Conservation (phyloP, 1,284 basidiomycete genomes). For the Boletellus dicymbophilus region DNA sequence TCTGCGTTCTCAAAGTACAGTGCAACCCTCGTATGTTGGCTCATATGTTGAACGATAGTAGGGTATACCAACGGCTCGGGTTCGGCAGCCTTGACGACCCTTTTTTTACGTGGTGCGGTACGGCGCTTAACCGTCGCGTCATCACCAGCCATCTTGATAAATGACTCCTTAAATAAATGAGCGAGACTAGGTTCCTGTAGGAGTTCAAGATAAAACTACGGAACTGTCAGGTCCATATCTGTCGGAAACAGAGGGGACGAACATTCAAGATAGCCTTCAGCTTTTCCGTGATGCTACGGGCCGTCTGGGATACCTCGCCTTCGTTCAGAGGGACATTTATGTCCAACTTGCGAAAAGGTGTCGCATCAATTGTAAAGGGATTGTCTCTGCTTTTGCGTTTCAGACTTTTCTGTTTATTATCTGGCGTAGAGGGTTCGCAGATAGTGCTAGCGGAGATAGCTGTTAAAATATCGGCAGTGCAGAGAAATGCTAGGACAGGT, state of each 20-base stretch:
- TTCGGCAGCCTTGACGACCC: too few species aligned
- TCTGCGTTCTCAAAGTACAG: background rate
- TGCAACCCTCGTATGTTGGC: background rate
- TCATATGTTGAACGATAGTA: background rate
- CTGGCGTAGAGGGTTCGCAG: background rate
- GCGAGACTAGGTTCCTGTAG: slow-evolving; percentile 19
- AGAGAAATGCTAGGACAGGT: slow-evolving; percentile 15
- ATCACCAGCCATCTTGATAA: background rate
- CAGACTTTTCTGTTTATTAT: slow-evolving; percentile 21
- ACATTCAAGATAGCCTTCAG: slow-evolving; percentile 35
- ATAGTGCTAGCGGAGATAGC: background rate
- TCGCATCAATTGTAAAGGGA: slow-evolving; percentile 18
- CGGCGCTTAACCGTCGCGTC: background rate
- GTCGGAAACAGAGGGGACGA: background rate
- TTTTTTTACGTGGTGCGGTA: too few species aligned
- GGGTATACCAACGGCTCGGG: background rate
- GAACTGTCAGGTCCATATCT: background rate
- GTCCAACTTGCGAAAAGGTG: slow-evolving; percentile 29
- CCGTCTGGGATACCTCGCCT: slow-evolving; percentile 22
- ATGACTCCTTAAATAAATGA: slow-evolving; percentile 1
- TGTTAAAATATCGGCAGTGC: slow-evolving; percentile 9
- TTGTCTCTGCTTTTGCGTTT: slow-evolving; percentile 11
- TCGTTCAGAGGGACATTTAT: slow-evolving; percentile 25
- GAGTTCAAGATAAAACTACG: slow-evolving; percentile 25
- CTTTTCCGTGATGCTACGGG: slow-evolving; percentile 15